These are phyloP conservation scores for Populus simonii DNA, from an alignment of 345 rosid species.

Conservation along the genomic window DNA sequence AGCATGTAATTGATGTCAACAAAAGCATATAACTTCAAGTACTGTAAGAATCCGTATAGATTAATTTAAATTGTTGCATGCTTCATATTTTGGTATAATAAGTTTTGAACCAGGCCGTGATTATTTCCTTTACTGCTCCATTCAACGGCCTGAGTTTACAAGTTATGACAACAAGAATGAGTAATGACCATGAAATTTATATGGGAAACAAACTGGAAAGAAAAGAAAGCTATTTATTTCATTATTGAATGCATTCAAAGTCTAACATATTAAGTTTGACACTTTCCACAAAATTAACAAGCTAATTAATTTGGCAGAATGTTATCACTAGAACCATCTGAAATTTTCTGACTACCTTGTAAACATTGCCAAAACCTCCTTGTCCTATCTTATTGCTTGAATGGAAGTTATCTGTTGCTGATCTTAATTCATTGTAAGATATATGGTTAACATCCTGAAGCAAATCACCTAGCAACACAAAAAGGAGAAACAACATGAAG, in stretches of 20 bases:
- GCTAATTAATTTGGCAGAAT: not conserved
- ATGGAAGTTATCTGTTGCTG: slow-evolving; percentile 49
- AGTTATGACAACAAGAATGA: not conserved
- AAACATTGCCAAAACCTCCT: slow-evolving; percentile 64
- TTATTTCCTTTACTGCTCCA: not conserved
- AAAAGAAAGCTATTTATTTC: not conserved
- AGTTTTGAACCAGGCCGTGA: not conserved
- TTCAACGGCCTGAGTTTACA: not conserved
- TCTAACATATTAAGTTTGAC: not conserved
- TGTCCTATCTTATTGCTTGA: slow-evolving; percentile 43
- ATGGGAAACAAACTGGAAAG: not conserved
- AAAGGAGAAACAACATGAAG: not conserved
- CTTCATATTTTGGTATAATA: not conserved
- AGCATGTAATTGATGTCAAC: not conserved
- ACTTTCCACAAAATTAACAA: not conserved
- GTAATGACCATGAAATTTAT: not conserved
- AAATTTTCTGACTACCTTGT: slow-evolving; percentile 41
- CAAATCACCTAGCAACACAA: slow-evolving; percentile 26
- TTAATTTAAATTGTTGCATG: not conserved
- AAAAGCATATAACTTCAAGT: not conserved
- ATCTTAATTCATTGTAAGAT: slow-evolving; percentile 37
- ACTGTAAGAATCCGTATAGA: not conserved
- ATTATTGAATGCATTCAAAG: not conserved
- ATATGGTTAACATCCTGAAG: slow-evolving; percentile 37
- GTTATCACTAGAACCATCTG: slow-evolving; percentile 7